Conservation (phyloP, 179 eudicot species). For the Heliamphora pulchella region DNA sequence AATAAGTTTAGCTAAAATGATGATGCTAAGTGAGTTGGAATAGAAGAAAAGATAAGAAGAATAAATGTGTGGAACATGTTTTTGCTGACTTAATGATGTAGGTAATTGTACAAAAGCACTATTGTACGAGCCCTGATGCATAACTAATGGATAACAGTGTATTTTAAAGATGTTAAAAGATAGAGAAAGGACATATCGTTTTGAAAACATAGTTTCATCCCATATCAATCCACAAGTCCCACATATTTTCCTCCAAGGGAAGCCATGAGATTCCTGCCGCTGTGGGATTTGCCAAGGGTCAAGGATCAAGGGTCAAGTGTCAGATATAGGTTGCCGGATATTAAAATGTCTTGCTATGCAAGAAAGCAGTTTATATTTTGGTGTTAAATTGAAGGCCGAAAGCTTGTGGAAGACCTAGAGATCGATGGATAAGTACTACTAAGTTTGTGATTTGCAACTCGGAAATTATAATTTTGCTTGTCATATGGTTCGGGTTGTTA, state of each 20-base stretch:
- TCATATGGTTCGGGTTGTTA: background rate
- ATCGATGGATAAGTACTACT: background rate
- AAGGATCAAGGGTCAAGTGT: too few species aligned
- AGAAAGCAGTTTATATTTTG: background rate
- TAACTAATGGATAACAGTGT: background rate
- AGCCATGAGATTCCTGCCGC: too few species aligned
- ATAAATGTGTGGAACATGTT: background rate
- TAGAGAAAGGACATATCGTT: background rate
- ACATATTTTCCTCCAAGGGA: too few species aligned
- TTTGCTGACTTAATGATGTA: background rate
- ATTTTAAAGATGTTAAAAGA: background rate
- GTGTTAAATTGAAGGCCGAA: slow-evolving; percentile 1
- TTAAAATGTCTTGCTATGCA: background rate
- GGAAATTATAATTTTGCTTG: background rate
- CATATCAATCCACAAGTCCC: too few species aligned
- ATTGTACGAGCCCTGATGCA: background rate
- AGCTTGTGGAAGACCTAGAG: background rate
- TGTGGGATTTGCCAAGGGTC: too few species aligned
- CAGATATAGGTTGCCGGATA: too few species aligned
- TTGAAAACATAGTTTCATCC: too few species aligned
- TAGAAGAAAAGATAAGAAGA: background rate
- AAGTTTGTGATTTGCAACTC: background rate
- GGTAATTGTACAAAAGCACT: background rate
- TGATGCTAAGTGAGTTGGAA: background rate
- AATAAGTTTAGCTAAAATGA: background rate